These are phyloP conservation scores for Coemansia sp. DNA, from an alignment of 192 early-diverging fungal species.

Conservation along the genomic window DNA sequence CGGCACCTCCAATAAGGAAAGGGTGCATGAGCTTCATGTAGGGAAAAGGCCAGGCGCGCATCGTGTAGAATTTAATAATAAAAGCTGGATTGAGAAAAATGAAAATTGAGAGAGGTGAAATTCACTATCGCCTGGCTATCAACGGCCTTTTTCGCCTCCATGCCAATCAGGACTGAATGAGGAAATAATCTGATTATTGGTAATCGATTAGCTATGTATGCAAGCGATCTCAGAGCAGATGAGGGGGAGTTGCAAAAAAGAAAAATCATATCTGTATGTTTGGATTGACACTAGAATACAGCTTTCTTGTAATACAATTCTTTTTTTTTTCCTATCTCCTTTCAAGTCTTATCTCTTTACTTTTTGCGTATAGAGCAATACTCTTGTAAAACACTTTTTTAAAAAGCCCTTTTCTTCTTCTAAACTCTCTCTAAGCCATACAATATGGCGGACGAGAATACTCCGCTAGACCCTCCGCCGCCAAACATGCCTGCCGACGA, in stretches of 20 bases:
- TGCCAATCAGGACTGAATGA: too few species aligned
- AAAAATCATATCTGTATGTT: background rate
- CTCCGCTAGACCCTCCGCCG: background rate
- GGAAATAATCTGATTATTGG: background rate
- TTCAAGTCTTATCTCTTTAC: background rate
- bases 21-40: constrained; percentile 59
- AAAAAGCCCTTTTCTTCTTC: constrained; percentile 6
- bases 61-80: background rate
- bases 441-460: background rate
- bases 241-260: background rate
- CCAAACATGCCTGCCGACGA: background rate
- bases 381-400: background rate
- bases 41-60: constrained; percentile 57
- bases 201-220: background rate
- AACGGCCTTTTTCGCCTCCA: too few species aligned
- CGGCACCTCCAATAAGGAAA: constrained; percentile 52
- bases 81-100: constrained; percentile 1
- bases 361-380: background rate
- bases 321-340: background rate
- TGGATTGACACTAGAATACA: too few species aligned
- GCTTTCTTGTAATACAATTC: too few species aligned
- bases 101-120: background rate
- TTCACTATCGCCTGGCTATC: background rate
- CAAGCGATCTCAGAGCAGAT: background rate
- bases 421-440: background rate